phyloP scores from a whole-genome alignment of 495 filamentous ascomycete genomes.

The Hypoxylon fuscum region DNA sequence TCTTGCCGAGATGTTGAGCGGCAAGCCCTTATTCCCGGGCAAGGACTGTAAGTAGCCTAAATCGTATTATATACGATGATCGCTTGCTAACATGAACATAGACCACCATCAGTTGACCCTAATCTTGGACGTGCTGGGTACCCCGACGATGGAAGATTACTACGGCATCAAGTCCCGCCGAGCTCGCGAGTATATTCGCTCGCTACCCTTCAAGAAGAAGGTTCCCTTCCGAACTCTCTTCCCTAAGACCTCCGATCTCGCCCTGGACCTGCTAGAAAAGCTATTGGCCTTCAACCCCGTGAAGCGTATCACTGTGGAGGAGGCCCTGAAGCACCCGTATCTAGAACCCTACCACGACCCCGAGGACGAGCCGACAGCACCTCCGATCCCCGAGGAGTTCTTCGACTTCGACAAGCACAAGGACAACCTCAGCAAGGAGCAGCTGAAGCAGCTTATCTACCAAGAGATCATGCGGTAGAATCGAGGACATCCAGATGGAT shows the following conservation, averaged over 20 bases:
- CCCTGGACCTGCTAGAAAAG: slow-evolving; percentile 93
- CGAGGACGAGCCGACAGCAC: slow-evolving; percentile 96
- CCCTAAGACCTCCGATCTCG: slow-evolving; percentile 93
- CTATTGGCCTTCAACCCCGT: slow-evolving; percentile 97
- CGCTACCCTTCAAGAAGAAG: slow-evolving; percentile 99
- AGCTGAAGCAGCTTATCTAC: slow-evolving; percentile 96
- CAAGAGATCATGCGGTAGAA: slow-evolving; percentile 97
- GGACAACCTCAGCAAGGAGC: slow-evolving; percentile 97
- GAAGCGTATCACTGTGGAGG: slow-evolving; percentile 97
- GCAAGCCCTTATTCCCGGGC: slow-evolving; percentile 97
- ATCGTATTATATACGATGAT: not conserved
- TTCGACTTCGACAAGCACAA: slow-evolving; percentile 99
- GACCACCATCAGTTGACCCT: slow-evolving; percentile 99
- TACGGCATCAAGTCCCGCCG: slow-evolving; percentile 99
- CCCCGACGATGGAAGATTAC: slow-evolving; percentile 99
- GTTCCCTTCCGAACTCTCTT: slow-evolving; percentile 97
- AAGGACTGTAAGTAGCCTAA: slow-evolving; percentile 89
- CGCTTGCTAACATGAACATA: slow-evolving; percentile 48
- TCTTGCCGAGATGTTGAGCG: slow-evolving; percentile 99
- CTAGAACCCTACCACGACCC: slow-evolving; percentile 99
- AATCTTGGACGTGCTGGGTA: slow-evolving; percentile 97
- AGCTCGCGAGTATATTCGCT: slow-evolving; percentile 98
- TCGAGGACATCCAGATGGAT: too few species aligned
- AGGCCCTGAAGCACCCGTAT: slow-evolving; percentile 96
- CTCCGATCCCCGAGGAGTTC: slow-evolving; percentile 97